Evolutionary conservation across 768 basidiomycete species (phyloP).

Genomic region (Podaxis sp.): DNA sequence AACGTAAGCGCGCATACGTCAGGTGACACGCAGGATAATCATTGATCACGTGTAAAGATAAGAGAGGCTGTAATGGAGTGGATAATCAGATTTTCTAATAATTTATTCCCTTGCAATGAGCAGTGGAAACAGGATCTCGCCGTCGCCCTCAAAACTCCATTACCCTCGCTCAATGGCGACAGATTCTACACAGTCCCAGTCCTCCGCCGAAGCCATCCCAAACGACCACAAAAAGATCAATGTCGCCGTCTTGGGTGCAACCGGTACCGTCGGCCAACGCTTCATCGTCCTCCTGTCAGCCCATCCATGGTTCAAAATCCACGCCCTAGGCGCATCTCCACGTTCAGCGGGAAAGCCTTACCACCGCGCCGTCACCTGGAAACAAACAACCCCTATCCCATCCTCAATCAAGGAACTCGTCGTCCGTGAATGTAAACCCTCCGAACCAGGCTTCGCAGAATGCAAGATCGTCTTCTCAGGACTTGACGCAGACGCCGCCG

Average conservation of each 20-base stretch:
- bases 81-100: constrained; percentile 17
- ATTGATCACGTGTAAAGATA: constrained; percentile 19
- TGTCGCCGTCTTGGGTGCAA: constrained; percentile 85
- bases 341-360: constrained; percentile 88
- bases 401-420: constrained; percentile 54
- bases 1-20: neutral
- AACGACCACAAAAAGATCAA: constrained; percentile 21
- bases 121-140: constrained; percentile 3
- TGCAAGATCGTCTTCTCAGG: constrained; percentile 93
- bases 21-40: neutral
- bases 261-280: constrained; percentile 94
- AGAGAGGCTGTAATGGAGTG: constrained; percentile 2
- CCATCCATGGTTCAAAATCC: constrained; percentile 90
- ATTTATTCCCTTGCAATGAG: constrained; percentile 1
- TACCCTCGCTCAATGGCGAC: neutral
- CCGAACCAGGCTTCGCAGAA: constrained; percentile 60
- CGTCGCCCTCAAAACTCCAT: constrained; percentile 5
- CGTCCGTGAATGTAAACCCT: constrained; percentile 76
- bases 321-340: constrained; percentile 85
- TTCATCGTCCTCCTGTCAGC: constrained; percentile 85
- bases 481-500: constrained; percentile 92
- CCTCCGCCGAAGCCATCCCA: neutral
- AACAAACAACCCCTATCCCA: constrained; percentile 81
- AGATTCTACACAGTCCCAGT: neutral
- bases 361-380: constrained; percentile 77